Conservation (phyloP, 495 filamentous ascomycete species). For the Pyronema domesticum region DNA sequence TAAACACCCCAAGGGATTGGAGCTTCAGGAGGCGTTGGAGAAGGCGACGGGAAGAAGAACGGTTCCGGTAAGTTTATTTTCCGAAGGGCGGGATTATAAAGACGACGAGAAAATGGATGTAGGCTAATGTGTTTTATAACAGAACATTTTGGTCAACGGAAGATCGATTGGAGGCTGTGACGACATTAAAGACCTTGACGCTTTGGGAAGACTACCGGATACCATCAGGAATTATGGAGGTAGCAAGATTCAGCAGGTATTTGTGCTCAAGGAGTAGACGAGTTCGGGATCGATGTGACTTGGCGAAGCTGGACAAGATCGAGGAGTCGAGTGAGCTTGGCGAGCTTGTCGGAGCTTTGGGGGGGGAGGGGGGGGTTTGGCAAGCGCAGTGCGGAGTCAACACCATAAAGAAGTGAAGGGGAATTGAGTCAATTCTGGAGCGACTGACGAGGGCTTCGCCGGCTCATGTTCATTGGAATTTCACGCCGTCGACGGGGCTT, state of each 20-base stretch:
- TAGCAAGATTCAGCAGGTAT: constrained; percentile 32
- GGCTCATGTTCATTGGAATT: too few relatives aligned
- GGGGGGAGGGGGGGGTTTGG: too few relatives aligned
- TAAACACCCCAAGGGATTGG: constrained; percentile 50
- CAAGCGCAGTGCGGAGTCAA: too few relatives aligned
- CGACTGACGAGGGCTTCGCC: too few relatives aligned
- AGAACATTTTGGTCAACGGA: constrained; percentile 70
- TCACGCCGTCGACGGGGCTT: too few relatives aligned
- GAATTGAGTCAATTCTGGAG: too few relatives aligned
- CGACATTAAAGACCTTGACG: constrained; percentile 58
- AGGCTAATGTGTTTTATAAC: background rate
- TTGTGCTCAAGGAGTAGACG: constrained; percentile 5
- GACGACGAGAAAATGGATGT: background rate
- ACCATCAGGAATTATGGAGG: constrained; percentile 58
- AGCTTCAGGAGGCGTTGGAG: constrained; percentile 49
- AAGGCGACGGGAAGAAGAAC: constrained; percentile 63
- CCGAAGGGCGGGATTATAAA: background rate
- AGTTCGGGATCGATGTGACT: too few relatives aligned
- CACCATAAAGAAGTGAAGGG: too few relatives aligned
- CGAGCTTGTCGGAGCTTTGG: too few relatives aligned
- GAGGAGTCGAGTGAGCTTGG: too few relatives aligned
- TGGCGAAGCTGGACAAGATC: too few relatives aligned
- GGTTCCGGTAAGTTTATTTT: constrained; percentile 37
- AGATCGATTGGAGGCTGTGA: constrained; percentile 83
- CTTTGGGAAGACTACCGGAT: constrained; percentile 45